phyloP scores from a whole-genome alignment of 2,329 filamentous ascomycete genomes.

The Diaporthe australafricana region DNA sequence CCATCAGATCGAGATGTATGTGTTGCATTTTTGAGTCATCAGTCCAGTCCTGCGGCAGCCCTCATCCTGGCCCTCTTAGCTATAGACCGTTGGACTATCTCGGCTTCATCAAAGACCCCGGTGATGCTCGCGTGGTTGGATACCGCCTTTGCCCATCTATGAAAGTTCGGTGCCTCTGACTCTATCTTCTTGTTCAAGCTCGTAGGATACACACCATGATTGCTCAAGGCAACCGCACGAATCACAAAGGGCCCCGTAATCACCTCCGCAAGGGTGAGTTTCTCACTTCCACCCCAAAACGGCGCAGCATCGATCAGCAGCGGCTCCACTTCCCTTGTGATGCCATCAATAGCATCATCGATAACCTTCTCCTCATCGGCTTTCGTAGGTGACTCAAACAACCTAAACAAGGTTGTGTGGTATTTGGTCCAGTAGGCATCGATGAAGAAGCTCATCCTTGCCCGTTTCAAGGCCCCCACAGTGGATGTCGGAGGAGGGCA shows the following conservation, averaged over 20 bases:
- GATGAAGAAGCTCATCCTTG: constrained; percentile 74
- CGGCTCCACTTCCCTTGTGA: constrained; percentile 78
- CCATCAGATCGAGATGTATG: not conserved
- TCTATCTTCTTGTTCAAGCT: constrained; percentile 52
- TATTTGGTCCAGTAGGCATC: constrained; percentile 77
- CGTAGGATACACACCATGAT: constrained; percentile 62
- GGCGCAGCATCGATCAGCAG: constrained; percentile 65
- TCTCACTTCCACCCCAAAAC: constrained; percentile 71
- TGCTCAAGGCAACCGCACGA: constrained; percentile 44
- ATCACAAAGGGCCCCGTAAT: constrained; percentile 37
- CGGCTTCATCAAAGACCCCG: constrained; percentile 66
- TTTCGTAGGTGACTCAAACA: constrained; percentile 54
- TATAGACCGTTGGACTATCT: constrained; percentile 53
- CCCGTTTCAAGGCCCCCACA: constrained; percentile 68
- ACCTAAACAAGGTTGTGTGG: constrained; percentile 55
- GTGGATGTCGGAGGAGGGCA: constrained; percentile 62
- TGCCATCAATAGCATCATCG: constrained; percentile 61
- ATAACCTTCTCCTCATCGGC: constrained; percentile 61
- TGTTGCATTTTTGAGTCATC: not conserved
- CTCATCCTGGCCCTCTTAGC: constrained; percentile 46
- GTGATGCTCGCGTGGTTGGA: constrained; percentile 71
- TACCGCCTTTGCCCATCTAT: constrained; percentile 71
- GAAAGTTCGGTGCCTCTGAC: constrained; percentile 57
- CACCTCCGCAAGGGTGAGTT: constrained; percentile 78
- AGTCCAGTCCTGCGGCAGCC: constrained; percentile 31